These are phyloP conservation scores for Aegilops longissima DNA, from an alignment of 176 grass and related monocot species.

Conservation along the genomic window DNA sequence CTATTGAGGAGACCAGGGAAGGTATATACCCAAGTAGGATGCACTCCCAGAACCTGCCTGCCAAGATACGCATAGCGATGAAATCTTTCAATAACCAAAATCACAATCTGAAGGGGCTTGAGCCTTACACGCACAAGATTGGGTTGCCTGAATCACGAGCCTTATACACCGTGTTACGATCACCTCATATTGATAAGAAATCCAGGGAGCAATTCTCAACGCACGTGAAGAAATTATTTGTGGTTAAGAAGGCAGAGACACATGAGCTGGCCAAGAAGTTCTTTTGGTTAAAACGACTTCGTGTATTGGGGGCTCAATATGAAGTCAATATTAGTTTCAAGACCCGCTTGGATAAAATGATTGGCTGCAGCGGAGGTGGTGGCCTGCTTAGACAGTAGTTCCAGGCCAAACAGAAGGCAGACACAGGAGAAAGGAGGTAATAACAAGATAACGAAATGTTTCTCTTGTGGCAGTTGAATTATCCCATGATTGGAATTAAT, in stretches of 20 bases:
- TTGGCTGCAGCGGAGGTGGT: background rate
- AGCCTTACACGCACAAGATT: constrained; percentile 32
- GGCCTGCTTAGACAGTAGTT: background rate
- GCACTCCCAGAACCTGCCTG: background rate
- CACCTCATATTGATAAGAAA: constrained; percentile 74
- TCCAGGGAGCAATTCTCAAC: constrained; percentile 60
- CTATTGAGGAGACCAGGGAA: background rate
- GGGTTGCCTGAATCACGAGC: constrained; percentile 39
- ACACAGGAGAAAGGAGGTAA: background rate
- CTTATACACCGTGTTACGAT: constrained; percentile 50
- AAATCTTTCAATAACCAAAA: constrained; percentile 50
- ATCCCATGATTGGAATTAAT: background rate
- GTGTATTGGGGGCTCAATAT: constrained; percentile 44
- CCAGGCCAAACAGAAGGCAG: background rate
- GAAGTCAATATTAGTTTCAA: constrained; percentile 47
- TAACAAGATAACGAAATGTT: background rate
- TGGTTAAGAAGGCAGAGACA: constrained; percentile 26
- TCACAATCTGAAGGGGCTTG: constrained; percentile 30
- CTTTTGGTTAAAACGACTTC: constrained; percentile 55
- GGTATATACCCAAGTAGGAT: background rate
- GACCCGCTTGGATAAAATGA: constrained; percentile 39
- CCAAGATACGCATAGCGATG: constrained; percentile 55
- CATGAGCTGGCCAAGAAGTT: constrained; percentile 44
- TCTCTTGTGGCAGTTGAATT: background rate
- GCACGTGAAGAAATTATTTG: constrained; percentile 47